Base-by-base conservation (phyloP, 2,329 filamentous ascomycete species). In the Fusarium verticillioides region DNA sequence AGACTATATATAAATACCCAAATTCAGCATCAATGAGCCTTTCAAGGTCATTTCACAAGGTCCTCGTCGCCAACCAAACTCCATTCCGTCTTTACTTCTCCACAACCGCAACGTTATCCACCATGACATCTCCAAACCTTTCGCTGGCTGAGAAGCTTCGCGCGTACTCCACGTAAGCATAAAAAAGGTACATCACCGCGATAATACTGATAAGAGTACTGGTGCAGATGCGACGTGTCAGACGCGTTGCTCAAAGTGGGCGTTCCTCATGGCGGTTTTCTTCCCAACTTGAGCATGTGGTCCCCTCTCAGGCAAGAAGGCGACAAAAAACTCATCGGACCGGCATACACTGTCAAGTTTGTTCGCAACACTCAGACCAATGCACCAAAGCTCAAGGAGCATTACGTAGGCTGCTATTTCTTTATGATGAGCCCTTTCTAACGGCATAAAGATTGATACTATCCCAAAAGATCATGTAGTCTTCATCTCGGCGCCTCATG, bases 401-500 rank as follows among this genome's bases (percentile, higher is more conserved):
- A 62, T 23, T 59, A 62, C 2, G 37, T 62, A n/a, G 2, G 34
- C 7, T 30, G 28, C 28, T 30, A 30, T 9, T 30, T 9, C 2
- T 9, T 30, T 30, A 30, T 9, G 7, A 30, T 9, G 28, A 30
- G 7, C 7, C 28, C 28, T 9, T 30, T 30, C 28, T 30, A 30
- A 30, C 28, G 28, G 28, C 28, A 9, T 30, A 2, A 7, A 54
- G 50, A 30, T 54, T 0, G 50, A 54, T 2, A 54, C 50, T 5
- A 40, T 56, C 15, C 53, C 53, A 2, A 44, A 69, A 21, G 58
- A 60, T 5, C 49, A 72, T 3, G 67, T 74, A 1, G 37, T 74
- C 6, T 69, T 74, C 0, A 63, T 74, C 1, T 74, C 70, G 1
- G 61, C 70, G 19, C 72, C 72, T 2, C 39, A 54, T 30, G 66